These are phyloP conservation scores for Forsythia viridissima DNA, from an alignment of 257 asterid species.

Conservation along the genomic window DNA sequence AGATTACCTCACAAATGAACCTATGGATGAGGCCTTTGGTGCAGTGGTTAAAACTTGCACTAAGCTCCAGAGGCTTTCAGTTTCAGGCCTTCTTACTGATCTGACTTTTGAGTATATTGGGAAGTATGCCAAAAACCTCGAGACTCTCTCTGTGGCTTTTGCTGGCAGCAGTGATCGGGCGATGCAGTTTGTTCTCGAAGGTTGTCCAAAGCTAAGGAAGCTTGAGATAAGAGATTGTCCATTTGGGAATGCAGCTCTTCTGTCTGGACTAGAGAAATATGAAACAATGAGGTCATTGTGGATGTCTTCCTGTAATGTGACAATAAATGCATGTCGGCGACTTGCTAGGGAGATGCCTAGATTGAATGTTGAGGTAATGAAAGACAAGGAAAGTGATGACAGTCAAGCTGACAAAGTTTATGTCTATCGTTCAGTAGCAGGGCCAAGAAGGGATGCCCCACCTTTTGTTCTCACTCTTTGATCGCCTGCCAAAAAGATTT, in stretches of 20 bases:
- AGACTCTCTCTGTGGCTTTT: slow-evolving; percentile 89
- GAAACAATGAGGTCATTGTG: slow-evolving; percentile 78
- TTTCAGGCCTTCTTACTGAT: slow-evolving; percentile 78
- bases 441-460: slow-evolving; percentile 82
- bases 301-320: slow-evolving; percentile 82
- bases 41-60: slow-evolving; percentile 80
- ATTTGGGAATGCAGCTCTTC: slow-evolving; percentile 68
- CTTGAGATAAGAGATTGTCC: slow-evolving; percentile 91
- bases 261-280: slow-evolving; percentile 63
- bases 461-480: slow-evolving; percentile 73
- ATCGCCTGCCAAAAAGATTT: slow-evolving; percentile 17
- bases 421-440: slow-evolving; percentile 80
- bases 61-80: slow-evolving; percentile 73
- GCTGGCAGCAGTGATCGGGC: slow-evolving; percentile 82
- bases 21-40: slow-evolving; percentile 92
- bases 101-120: slow-evolving; percentile 79
- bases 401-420: slow-evolving; percentile 53
- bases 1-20: slow-evolving; percentile 68
- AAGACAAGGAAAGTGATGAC: slow-evolving; percentile 50
- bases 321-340: slow-evolving; percentile 58
- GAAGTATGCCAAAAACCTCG: slow-evolving; percentile 69
- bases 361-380: slow-evolving; percentile 80
- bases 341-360: slow-evolving; percentile 75
- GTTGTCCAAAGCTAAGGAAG: slow-evolving; percentile 84
- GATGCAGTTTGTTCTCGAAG: slow-evolving; percentile 75